These are phyloP conservation scores for Hortiboletus campestris DNA, from an alignment of 768 basidiomycete species.

Conservation along the genomic window DNA sequence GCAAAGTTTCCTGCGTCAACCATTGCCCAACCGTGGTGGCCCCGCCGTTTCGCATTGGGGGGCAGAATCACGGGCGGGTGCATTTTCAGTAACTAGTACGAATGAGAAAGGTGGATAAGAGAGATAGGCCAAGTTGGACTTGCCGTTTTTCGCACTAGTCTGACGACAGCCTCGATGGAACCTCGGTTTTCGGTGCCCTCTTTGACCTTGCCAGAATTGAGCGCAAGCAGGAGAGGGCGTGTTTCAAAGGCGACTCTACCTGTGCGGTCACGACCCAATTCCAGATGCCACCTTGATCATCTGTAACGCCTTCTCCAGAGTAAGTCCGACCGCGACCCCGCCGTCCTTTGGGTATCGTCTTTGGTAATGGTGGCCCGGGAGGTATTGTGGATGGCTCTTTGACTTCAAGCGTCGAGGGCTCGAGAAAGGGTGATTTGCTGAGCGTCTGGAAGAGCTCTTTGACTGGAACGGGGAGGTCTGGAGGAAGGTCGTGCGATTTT, in stretches of 20 bases:
- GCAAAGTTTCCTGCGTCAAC: slow-evolving; percentile 80
- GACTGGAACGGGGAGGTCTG: slow-evolving; percentile 50
- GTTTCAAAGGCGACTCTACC: slow-evolving; percentile 35
- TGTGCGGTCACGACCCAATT: slow-evolving; percentile 74
- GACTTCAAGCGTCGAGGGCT: slow-evolving; percentile 55
- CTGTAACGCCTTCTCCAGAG: slow-evolving; percentile 57
- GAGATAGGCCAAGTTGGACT: slow-evolving; percentile 27
- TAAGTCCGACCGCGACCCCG: slow-evolving; percentile 67
- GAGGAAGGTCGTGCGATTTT: slow-evolving; percentile 39
- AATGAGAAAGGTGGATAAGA: slow-evolving; percentile 8
- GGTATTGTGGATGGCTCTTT: slow-evolving; percentile 47
- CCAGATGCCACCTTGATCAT: slow-evolving; percentile 63
- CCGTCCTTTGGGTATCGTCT: slow-evolving; percentile 54
- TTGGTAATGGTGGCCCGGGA: slow-evolving; percentile 61
- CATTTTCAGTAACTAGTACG: slow-evolving; percentile 52
- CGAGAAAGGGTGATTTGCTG: slow-evolving; percentile 64
- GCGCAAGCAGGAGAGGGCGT: background rate
- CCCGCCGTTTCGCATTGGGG: slow-evolving; percentile 58
- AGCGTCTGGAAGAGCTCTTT: slow-evolving; percentile 58
- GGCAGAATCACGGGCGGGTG: slow-evolving; percentile 61
- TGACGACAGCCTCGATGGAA: slow-evolving; percentile 70
- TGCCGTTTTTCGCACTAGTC: slow-evolving; percentile 68
- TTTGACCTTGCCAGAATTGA: slow-evolving; percentile 55
- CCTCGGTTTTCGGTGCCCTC: slow-evolving; percentile 81
- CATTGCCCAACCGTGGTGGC: slow-evolving; percentile 79